phyloP scores from a whole-genome alignment of 805 yeast genomes.

The Wickerhamomyces bovis region DNA sequence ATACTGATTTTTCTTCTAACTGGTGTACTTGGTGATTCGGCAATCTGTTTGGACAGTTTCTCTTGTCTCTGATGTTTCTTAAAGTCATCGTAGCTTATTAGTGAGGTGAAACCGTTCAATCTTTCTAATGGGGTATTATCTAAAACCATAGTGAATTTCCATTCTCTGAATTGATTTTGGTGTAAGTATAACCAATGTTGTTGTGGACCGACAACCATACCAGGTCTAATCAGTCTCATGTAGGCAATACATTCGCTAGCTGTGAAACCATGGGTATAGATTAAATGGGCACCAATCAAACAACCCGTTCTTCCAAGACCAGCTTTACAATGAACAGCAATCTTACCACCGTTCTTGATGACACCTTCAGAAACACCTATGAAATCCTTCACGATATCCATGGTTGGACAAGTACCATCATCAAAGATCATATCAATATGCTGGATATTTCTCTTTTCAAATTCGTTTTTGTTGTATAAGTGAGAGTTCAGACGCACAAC shows the following conservation, averaged over 20 bases:
- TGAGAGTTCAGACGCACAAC: conserved; percentile 93
- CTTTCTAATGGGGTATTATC: conserved; percentile 60
- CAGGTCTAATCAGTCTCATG: conserved; percentile 94
- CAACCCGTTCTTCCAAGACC: conserved; percentile 98
- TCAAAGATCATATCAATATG: conserved; percentile 96
- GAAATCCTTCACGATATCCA: conserved; percentile 87
- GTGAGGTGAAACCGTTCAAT: conserved; percentile 61
- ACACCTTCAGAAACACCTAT: conserved; percentile 93
- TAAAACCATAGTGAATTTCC: conserved; percentile 88
- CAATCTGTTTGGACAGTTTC: background rate
- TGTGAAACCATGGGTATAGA: conserved; percentile 94
- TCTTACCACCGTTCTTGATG: conserved; percentile 79
- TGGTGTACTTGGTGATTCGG: conserved; percentile 60
- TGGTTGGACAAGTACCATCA: conserved; percentile 96
- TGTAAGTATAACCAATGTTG: conserved; percentile 98
- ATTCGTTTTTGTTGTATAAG: conserved; percentile 78
- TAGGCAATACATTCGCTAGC: conserved; percentile 96
- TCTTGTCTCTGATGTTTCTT: conserved; percentile 42
- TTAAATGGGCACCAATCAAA: conserved; percentile 92
- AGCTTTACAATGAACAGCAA: conserved; percentile 99
- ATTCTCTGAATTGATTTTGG: conserved; percentile 92
- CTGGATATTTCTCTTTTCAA: conserved; percentile 74
- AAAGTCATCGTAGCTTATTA: conserved; percentile 56
- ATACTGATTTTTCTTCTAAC: conserved; percentile 62
- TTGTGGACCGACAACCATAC: conserved; percentile 99